Evolutionary conservation across 1,139 yeast genomes (phyloP).

Genomic region (Tardiomyces depauwii): DNA sequence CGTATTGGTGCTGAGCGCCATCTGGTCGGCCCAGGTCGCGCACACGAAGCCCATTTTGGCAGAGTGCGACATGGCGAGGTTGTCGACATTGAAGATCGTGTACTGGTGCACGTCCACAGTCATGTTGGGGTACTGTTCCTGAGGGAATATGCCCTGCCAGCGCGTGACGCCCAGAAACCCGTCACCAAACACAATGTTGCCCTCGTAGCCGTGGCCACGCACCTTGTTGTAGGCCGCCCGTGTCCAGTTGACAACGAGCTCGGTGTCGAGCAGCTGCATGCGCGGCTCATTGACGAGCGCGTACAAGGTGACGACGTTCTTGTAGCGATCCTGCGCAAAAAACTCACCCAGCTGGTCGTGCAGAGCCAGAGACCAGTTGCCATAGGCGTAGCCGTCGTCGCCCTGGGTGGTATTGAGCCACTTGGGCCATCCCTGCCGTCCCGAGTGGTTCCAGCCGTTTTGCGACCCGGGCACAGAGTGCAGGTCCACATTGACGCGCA

Average conservation of each 20-base stretch:
- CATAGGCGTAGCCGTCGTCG: slow-evolving; percentile 18
- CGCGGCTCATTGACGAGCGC: slow-evolving; percentile 53
- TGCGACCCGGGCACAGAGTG: slow-evolving; percentile 93
- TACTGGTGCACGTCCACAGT: slow-evolving; percentile 45
- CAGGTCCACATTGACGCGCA: slow-evolving; percentile 75
- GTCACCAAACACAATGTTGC: slow-evolving; percentile 23
- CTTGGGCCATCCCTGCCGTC: slow-evolving; percentile 50
- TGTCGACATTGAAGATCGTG: slow-evolving; percentile 51
- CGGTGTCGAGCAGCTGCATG: slow-evolving; percentile 17
- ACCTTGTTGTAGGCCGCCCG: slow-evolving; percentile 21
- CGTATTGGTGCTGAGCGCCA: slow-evolving; percentile 39
- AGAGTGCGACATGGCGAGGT: slow-evolving; percentile 48
- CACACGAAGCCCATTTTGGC: slow-evolving; percentile 24
- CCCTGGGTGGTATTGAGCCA: slow-evolving; percentile 41
- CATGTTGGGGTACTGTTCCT: slow-evolving; percentile 56
- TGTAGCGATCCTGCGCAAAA: slow-evolving; percentile 52
- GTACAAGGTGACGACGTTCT: slow-evolving; percentile 67
- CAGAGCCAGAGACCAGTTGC: slow-evolving; percentile 29
- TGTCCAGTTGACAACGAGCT: slow-evolving; percentile 23
- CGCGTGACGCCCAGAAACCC: slow-evolving; percentile 24
- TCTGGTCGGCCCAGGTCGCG: slow-evolving; percentile 39
- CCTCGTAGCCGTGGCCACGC: slow-evolving; percentile 18
- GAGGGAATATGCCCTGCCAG: slow-evolving; percentile 24
- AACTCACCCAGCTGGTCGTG: slow-evolving; percentile 37
- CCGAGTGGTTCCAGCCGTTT: slow-evolving; percentile 88